Percentiles rank a stretch among this genome's conserved stretches.
Evolutionary conservation across 306 rosid species (phyloP).

Genomic region (Prosopis cineraria): DNA sequence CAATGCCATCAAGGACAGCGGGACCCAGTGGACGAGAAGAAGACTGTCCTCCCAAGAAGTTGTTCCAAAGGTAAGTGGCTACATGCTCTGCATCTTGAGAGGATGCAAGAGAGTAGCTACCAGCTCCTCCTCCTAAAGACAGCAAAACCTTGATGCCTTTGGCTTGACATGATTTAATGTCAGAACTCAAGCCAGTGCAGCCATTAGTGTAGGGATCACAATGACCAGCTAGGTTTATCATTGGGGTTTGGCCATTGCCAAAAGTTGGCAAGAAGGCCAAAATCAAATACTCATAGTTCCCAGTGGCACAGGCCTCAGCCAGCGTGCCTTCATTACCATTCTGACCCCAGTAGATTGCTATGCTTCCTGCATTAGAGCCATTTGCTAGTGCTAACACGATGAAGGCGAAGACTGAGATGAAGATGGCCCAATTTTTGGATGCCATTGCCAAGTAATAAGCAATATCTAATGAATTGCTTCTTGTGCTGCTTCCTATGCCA

Average conservation of each 20-base stretch:
- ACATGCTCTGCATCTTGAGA: slow-evolving; percentile 33
- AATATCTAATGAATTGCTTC: slow-evolving; percentile 11
- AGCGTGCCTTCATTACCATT: slow-evolving; percentile 45
- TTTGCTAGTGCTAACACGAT: slow-evolving; percentile 30
- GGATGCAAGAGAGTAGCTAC: slow-evolving; percentile 41
- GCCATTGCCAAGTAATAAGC: slow-evolving; percentile 18
- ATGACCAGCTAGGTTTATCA: slow-evolving; percentile 44
- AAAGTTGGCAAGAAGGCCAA: slow-evolving; percentile 48
- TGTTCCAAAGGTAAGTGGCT: slow-evolving; percentile 52
- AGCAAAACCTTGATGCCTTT: slow-evolving; percentile 50
- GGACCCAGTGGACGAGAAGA: slow-evolving; percentile 48
- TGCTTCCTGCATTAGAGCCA: slow-evolving; percentile 31
- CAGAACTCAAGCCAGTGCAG: slow-evolving; percentile 36
- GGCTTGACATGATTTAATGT: slow-evolving; percentile 47
- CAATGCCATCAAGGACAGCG: slow-evolving; percentile 43
- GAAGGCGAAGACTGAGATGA: slow-evolving; percentile 23
- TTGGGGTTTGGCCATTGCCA: slow-evolving; percentile 42
- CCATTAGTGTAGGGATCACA: slow-evolving; percentile 42
- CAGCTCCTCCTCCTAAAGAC: slow-evolving; percentile 48
- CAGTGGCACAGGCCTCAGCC: slow-evolving; percentile 38
- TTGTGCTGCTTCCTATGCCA: slow-evolving; percentile 5
- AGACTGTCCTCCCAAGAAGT: slow-evolving; percentile 50
- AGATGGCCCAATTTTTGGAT: slow-evolving; percentile 1
- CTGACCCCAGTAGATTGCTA: slow-evolving; percentile 50
- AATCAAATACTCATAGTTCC: slow-evolving; percentile 42